Base-by-base conservation (phyloP, 495 filamentous ascomycete species). In the Filosporella fistucella region DNA sequence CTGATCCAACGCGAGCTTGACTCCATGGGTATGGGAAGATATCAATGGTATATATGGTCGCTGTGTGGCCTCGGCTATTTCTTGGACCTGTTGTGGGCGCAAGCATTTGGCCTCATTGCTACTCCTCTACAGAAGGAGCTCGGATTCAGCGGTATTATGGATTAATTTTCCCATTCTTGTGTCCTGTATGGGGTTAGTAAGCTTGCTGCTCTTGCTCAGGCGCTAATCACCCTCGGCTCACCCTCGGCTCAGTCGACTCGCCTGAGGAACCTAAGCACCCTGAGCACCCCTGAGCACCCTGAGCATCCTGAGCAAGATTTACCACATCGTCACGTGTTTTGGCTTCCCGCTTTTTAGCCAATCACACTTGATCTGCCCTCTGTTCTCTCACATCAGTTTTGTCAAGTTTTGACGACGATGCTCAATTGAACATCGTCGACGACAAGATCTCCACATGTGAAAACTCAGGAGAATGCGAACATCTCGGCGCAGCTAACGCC, bases 11-110 rank as follows among this genome's bases (percentile, higher is more conserved):
- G 58, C 35, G 70, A 75, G 50, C 62, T 77, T 23, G 66, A 76
- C 39, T 48, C 57, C 22, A 61, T 71, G 25, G 72, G 72, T 22
- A 74, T 76, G 67, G 73, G 73, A 8, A 64, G 60, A 33, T 75
- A 77, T 45, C 73, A 77, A 49, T 66, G 60, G 62, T 64, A 57
- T 36, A 67, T 72, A 29, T 76, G 69, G 63, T 47, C 59, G 14
- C 58, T 76, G 6, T 75, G 70, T 44, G 73, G 72, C 11, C 66
- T 77, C 42, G 73, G 73, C 12, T 77, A 75, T 52, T 55, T 77
- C 28, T 56, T 75, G 11, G 73, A 77, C 45, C 54, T 75, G 35
- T 59, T 72, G 4, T 77, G 69, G 61, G 71, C 71, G 6, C 67
- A 74, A 52, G 70, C 66, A 14, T 72, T 75, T 58, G 72, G 70